Base-by-base conservation (phyloP, 345 rosid genomes). In the Adansonia digitata region DNA sequence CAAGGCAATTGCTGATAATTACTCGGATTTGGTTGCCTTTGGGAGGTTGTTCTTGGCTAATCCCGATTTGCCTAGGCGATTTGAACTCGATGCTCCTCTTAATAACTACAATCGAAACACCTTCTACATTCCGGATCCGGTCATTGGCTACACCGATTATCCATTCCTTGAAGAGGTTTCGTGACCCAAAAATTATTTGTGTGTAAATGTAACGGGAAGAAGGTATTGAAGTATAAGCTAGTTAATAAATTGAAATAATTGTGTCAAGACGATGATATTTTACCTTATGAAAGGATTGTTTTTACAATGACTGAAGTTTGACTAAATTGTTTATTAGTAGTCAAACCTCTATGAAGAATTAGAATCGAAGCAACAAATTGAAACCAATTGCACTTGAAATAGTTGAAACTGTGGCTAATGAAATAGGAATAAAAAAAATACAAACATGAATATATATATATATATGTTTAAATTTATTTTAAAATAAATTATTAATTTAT, bases 31-130 rank as follows among this genome's bases (percentile, higher is more conserved):
- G 0, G 85, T 90, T 61, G 91, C 84, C 10, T 92, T 75, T 34
- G 91, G 94, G 63, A 77, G 89, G 5, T 70, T 69, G 63, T 91
- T 88, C 75, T 61, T 91, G 55, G 91, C 94, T 0, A 92, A 92
- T 77, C 97, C 92, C 0, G 97, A 87, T 82, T 60, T 91, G 67
- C 97, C 94, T 1, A 83, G 75, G 78, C 83, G 92, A 74, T 92
- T 88, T 24, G 77, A 84, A 73, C 67, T 86, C 9, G 72, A 83
- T 82, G 88, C 94, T 24, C 79, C 83, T 14, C 78, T 92, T 35
- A 90, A 87, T 74, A 73, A 78, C 63, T 92, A 90, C 34, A 68
- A 87, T 26, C 76, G 89, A 9, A 3, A 9, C 64, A 46, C 90
- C 0, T 88, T 88, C 77, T 88, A 87, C 73, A 56, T 8, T 7